Evolutionary conservation across 2,329 filamentous ascomycete genomes (phyloP).

Genomic region (Aspergillus phoenicis): DNA sequence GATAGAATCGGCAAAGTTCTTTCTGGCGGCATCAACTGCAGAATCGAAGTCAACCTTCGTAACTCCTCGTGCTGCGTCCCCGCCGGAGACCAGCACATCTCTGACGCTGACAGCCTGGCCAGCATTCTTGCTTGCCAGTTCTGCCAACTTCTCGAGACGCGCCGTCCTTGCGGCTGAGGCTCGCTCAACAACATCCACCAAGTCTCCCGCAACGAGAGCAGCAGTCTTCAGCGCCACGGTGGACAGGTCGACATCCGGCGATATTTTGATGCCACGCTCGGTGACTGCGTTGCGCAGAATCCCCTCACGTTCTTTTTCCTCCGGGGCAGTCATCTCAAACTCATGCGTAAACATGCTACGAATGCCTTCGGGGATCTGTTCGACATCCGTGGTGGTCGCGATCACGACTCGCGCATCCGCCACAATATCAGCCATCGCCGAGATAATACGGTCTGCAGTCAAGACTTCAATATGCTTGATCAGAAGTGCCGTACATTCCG

Average conservation of each 20-base stretch:
- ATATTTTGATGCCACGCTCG: constrained; percentile 73
- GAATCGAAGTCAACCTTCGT: constrained; percentile 82
- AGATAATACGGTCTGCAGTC: constrained; percentile 85
- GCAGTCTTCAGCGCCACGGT: constrained; percentile 92
- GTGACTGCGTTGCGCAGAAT: constrained; percentile 79
- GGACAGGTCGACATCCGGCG: constrained; percentile 79
- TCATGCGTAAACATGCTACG: constrained; percentile 93
- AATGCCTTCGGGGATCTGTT: constrained; percentile 88
- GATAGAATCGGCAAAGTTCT: constrained; percentile 97
- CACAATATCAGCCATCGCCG: constrained; percentile 80
- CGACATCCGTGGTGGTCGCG: constrained; percentile 91
- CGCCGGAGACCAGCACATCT: constrained; percentile 87
- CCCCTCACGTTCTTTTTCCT: constrained; percentile 87
- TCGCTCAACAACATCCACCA: constrained; percentile 91
- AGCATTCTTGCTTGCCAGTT: constrained; percentile 33
- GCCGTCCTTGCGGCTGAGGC: constrained; percentile 75
- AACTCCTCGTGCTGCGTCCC: constrained; percentile 74
- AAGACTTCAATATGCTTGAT: constrained; percentile 88
- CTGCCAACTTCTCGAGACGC: constrained; percentile 73
- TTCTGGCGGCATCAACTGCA: constrained; percentile 92
- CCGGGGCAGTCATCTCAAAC: constrained; percentile 87
- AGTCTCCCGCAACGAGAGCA: constrained; percentile 87
- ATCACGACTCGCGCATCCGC: constrained; percentile 79
- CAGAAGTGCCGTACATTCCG: constrained; percentile 80
- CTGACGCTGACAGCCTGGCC: constrained; percentile 61